Base-by-base conservation (phyloP, 257 asterid genomes). In the Jasminum sambac region DNA sequence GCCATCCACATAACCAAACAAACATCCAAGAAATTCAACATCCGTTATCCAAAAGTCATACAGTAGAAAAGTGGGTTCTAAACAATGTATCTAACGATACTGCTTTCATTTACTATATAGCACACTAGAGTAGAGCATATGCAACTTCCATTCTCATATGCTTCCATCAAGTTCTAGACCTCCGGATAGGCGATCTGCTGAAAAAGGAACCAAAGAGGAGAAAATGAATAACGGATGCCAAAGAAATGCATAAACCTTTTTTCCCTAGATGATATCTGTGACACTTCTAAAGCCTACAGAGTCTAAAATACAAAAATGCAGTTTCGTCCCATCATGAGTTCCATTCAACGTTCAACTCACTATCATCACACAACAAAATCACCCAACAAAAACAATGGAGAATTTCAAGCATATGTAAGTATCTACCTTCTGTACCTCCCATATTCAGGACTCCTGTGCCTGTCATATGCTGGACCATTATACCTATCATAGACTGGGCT, bases 361-460 rank as follows among this genome's bases (percentile, higher is more conserved):
- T 2, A 10, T 19, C 3, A 17, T 23, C n/a, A 55, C 34, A 10
- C 30, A 55, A 55, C 36, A 19, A n/a, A n/a, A n/a, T n/a, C n/a
- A n/a, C n/a, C n/a, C 30, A 55, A 55, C 36, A 30, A 30, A 30
- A 30, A 30, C 36, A 30, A 30, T 1, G 36, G 36, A 30, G 36
- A 30, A 30, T 30, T 30, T 30, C 36, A 30, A 30, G 36, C 36
- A 30, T 30, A 4, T 1, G 11, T 48, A 11, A 19, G 16, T 10
- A 37, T 63, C 17, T 24, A 67, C 62, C 72, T 67, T 38, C 63
- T 25, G 59, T 67, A 67, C 44, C 72, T 67, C 37, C 58, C 88
- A 71, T 78, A 76, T 25, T 76, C 85, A 0, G 88, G 78, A 63
- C 84, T 83, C 74, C 79, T 66, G 8, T 25, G 77, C 64, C 84